Conservation (phyloP, 768 basidiomycete genomes). For the Lentinula boryana region DNA sequence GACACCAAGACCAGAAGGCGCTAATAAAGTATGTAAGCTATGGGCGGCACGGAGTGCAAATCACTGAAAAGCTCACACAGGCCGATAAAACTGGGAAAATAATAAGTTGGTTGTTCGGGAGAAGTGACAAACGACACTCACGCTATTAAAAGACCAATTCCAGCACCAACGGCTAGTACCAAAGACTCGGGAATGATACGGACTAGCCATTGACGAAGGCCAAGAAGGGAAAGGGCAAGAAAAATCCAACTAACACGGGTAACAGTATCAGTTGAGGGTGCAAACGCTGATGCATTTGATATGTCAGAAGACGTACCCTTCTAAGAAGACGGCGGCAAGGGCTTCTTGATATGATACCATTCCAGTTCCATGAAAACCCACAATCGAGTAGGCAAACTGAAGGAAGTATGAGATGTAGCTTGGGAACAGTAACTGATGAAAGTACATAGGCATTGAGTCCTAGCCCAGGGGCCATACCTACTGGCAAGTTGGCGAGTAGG, state of each 20-base stretch:
- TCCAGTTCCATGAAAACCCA: slow-evolving; percentile 76
- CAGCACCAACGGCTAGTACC: slow-evolving; percentile 78
- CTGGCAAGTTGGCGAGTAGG: slow-evolving; percentile 76
- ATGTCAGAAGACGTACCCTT: slow-evolving; percentile 51
- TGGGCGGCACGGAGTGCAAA: neutral
- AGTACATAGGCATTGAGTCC: slow-evolving; percentile 78
- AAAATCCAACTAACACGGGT: slow-evolving; percentile 61
- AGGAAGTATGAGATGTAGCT: neutral
- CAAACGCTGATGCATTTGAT: neutral
- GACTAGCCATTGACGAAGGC: slow-evolving; percentile 85
- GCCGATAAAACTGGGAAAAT: slow-evolving; percentile 57
- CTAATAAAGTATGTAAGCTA: slow-evolving; percentile 25
- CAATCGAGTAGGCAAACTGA: slow-evolving; percentile 84
- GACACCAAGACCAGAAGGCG: slow-evolving; percentile 62
- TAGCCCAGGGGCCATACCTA: slow-evolving; percentile 84
- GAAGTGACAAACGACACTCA: slow-evolving; percentile 28
- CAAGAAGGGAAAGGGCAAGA: slow-evolving; percentile 71
- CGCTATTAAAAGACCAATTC: slow-evolving; percentile 87
- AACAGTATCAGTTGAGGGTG: neutral
- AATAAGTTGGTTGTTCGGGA: neutral
- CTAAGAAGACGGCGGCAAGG: slow-evolving; percentile 79
- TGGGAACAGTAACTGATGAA: neutral
- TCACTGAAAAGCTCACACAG: slow-evolving; percentile 38
- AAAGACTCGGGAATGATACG: slow-evolving; percentile 86
- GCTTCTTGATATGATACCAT: slow-evolving; percentile 75